Conservation (phyloP, 2,329 filamentous ascomycete genomes). For the Nigrograna mackinnonii region DNA sequence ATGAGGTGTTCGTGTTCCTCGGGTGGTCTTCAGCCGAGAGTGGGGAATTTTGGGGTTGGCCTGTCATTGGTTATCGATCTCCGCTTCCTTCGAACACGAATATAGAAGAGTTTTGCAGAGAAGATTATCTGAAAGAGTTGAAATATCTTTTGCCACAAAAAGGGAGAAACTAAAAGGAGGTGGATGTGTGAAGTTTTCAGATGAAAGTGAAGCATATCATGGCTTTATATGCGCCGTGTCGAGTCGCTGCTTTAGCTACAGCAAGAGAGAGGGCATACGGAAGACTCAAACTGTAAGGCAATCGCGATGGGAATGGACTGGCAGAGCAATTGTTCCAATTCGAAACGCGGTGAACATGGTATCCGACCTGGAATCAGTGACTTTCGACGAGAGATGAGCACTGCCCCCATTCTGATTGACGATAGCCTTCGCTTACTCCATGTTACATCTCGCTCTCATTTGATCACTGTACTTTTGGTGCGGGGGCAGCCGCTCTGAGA, state of each 20-base stretch:
- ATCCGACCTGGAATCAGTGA: not conserved
- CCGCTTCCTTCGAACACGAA: not conserved
- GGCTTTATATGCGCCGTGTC: not conserved
- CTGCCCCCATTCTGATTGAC: not conserved
- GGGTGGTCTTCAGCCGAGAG: not conserved
- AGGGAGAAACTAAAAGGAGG: not conserved
- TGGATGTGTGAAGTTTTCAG: not conserved
- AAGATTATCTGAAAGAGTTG: not conserved
- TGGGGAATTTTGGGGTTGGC: not conserved
- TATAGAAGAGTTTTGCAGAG: too few relatives aligned
- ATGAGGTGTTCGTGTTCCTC: not conserved
- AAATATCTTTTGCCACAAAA: not conserved
- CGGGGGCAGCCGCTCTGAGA: conserved; percentile 2
- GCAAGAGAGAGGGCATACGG: not conserved
- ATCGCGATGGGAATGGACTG: not conserved
- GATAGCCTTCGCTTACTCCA: not conserved
- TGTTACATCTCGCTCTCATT: not conserved
- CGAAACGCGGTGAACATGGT: not conserved
- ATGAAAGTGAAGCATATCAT: not conserved
- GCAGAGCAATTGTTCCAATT: too few relatives aligned
- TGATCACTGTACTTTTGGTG: conserved; percentile 1
- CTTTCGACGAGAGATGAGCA: not conserved
- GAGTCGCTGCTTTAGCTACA: not conserved
- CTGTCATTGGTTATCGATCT: not conserved
- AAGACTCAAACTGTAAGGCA: not conserved